Evolutionary conservation across 1,284 basidiomycete species (phyloP).

Genomic region (Tilletia setariae): DNA sequence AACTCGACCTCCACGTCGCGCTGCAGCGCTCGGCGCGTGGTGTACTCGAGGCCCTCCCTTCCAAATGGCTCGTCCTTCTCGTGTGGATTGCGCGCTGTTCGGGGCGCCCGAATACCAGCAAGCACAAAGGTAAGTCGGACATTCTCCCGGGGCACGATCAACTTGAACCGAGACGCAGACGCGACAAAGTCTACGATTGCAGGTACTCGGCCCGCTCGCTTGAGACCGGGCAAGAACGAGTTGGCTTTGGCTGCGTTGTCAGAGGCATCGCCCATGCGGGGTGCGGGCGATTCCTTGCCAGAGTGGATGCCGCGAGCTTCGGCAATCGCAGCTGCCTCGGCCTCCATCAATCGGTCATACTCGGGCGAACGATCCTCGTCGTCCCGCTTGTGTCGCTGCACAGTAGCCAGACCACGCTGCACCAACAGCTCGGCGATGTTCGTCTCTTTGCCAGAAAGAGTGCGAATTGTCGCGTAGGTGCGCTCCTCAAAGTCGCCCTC

Average conservation of each 20-base stretch:
- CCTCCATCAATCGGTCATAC: slow-evolving; percentile 89
- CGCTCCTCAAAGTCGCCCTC: slow-evolving; percentile 47
- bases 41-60: slow-evolving; percentile 75
- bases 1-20: slow-evolving; percentile 91
- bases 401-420: slow-evolving; percentile 84
- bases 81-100: slow-evolving; percentile 62
- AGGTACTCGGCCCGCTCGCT: slow-evolving; percentile 75
- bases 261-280: slow-evolving; percentile 79
- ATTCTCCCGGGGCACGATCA: slow-evolving; percentile 45
- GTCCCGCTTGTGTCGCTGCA: slow-evolving; percentile 83
- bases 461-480: slow-evolving; percentile 38
- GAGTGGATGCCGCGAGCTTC: slow-evolving; percentile 87
- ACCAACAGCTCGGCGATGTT: slow-evolving; percentile 89
- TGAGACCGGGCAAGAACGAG: slow-evolving; percentile 80
- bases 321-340: slow-evolving; percentile 74
- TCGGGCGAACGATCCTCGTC: slow-evolving; percentile 92
- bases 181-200: slow-evolving; percentile 92
- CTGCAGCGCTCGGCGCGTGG: slow-evolving; percentile 79
- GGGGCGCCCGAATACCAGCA: slow-evolving; percentile 55
- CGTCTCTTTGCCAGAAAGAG: slow-evolving; percentile 26
- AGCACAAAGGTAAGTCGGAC: slow-evolving; percentile 47
- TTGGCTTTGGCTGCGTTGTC: slow-evolving; percentile 42
- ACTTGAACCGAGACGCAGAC: slow-evolving; percentile 39
- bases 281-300: slow-evolving; percentile 71
- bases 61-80: slow-evolving; percentile 91